Base-by-base conservation (phyloP, 352 stramenopile species). In the Globisporangium mamillatum region DNA sequence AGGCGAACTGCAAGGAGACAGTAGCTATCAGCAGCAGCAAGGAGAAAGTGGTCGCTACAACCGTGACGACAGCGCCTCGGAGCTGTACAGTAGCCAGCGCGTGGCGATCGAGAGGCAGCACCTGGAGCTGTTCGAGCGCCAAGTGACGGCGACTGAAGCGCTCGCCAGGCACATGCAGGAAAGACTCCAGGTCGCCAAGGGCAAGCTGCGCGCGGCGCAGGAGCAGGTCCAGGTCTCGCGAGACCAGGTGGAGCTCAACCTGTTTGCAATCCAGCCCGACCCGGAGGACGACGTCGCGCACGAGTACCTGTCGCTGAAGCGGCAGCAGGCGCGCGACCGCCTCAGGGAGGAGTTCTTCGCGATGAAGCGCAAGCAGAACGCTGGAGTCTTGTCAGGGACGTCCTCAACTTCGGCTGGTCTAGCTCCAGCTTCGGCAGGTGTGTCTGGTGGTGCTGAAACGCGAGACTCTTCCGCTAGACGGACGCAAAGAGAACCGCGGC, bases 201-300 rank as follows among this genome's bases (percentile, higher is more conserved):
- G 22, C 25, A 34, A 36, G 22, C 16, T 61, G 27, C 55, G 29
- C 8, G 55, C 29, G 18, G 55, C 16, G 29, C 55, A 61, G 14
- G 25, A 61, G 29, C 55, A 61, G 27, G 29, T 61, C 12, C 25
- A 24, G 1, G 55, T 38, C 3, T 46, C 55, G 8, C 55, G 55
- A 27, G 55, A 61, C 55, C 55, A 61, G 55, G 16, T 61, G 25
- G 55, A 61, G 29, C 27, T 61, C 9, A 61, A 38, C 55, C 14
- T 61, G 24, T 61, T 61, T 48, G 55, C 55, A 14, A 27, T 61
- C 24, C 27, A 61, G 55, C 29, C 55, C 18, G 29, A 36, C 18
- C 55, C 10, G 27, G 29, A 61, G 27, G 55, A 61, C 27, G 34
- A 38, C 2, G 8, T 41, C 9, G 55, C 55, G 29, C 55, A 46